A percentile compares a stretch with the other conserved stretches of the same genome.
Evolutionary conservation across 208 protist genomes (phyloP).

Genomic region (Leishmania gerbilli): DNA sequence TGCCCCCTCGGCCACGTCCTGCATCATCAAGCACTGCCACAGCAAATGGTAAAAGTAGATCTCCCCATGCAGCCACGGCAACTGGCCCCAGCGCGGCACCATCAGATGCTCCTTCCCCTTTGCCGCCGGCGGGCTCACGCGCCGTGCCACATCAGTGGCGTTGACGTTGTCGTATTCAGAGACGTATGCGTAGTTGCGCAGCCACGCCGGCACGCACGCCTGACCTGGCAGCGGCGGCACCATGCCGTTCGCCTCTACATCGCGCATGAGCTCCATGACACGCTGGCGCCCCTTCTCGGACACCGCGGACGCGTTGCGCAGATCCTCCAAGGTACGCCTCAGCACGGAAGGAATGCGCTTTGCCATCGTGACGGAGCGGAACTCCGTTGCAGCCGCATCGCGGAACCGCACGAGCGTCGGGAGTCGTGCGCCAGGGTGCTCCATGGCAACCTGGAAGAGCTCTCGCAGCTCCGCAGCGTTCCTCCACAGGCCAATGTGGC

Average conservation of each 20-base stretch:
- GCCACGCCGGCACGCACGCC: constrained; percentile 59
- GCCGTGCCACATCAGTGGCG: constrained; percentile 16
- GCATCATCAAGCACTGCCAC: constrained; percentile 77
- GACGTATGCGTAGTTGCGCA: constrained; percentile 70
- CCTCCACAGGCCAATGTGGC: constrained; percentile 70
- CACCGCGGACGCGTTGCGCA: constrained; percentile 20
- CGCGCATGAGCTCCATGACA: constrained; percentile 42
- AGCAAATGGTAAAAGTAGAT: constrained; percentile 89
- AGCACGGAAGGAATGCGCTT: constrained; percentile 65
- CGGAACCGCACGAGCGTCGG: constrained; percentile 82
- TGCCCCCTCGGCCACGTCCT: constrained; percentile 18
- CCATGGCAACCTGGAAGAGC: constrained; percentile 56
- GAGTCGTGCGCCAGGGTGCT: constrained; percentile 48
- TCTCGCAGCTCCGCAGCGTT: constrained; percentile 64
- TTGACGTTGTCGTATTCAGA: constrained; percentile 41
- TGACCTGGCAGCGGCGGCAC: constrained; percentile 77
- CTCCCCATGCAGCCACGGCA: constrained; percentile 91
- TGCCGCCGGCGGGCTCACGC: constrained; percentile 15
- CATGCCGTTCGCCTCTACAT: constrained; percentile 36
- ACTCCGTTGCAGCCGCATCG: constrained; percentile 62
- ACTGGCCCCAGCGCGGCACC: constrained; percentile 78
- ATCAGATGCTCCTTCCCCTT: constrained; percentile 11
- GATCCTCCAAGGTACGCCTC: constrained; percentile 53
- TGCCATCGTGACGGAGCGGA: constrained; percentile 66
- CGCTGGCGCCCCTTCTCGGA: constrained; percentile 26